Evolutionary conservation across 2,329 filamentous ascomycete species (phyloP), one percentile per base, ranked within the genome.

Genomic region (Xylaria sp.): DNA sequence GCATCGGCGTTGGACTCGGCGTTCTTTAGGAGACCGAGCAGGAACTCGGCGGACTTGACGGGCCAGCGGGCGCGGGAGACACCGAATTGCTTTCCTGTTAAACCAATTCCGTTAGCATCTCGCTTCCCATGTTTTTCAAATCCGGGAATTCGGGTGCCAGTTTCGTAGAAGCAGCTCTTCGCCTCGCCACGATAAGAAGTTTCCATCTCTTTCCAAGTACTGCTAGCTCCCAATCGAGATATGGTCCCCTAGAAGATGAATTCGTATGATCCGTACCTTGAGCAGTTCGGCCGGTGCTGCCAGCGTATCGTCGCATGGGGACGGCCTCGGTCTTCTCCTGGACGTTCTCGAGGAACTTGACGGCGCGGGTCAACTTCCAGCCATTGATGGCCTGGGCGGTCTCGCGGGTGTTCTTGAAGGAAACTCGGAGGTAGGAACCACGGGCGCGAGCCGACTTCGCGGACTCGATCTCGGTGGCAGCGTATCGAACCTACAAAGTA

Each of bases 351-450:
- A 99, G 93, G 91, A 97, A 99, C 82, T 91, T 90, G 78, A 98
- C 86, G 80, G 96, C 96, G 82, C 96, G 94, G 86, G 93, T 89
- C 82, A 98, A 84, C 89, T 98, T 98, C 94, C 94, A 97, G 86
- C 95, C 95, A 87, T 96, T 98, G 90, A 99, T 97, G 81, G 94
- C 94, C 89, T 98, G 96, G 75, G 97, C 96, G 77, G 95, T 98
- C 89, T 99, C 97, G 82, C 96, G 94, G 83, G 96, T 99, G 92
- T 99, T 99, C 92, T 99, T 99, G 93, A 98, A 99, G 79, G 93
- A 97, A 79, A 98, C 95, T 83, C 96, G 94, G 80, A 99, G 93
- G 90, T 98, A 99, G 84, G 94, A 94, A 85, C 97, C 96, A 86
- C 96, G 94, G 82, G 95, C 92, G 88, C 95, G 93, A 85, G 96